Evolutionary conservation across 768 basidiomycete species (phyloP), one percentile per base, ranked within the genome.

Genomic region (Cystofilobasidium capitatum): DNA sequence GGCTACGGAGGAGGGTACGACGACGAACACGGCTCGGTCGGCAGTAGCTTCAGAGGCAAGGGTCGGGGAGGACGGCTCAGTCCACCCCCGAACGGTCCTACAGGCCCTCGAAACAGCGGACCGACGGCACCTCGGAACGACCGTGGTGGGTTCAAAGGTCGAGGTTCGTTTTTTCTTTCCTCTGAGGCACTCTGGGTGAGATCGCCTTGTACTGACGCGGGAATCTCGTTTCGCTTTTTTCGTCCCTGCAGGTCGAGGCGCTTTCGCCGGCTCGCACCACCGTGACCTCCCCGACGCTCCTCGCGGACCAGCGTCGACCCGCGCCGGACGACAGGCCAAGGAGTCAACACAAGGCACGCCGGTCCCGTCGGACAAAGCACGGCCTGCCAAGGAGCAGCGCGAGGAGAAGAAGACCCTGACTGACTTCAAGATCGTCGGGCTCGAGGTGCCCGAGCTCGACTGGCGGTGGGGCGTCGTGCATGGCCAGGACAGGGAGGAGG

Each of bases 391-490:
- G 40, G 65, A 70, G 35, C 75, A 76, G 36, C 71, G 71, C 57
- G 76, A 75, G 20, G 64, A 65, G 77, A 84, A 87, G 74, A 85
- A 90, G 73, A 96, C 93, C 36, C 85, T 99, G 72, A 97, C 92
- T 42, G 94, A 98, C 79, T 99, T 99, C 84, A 90, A 94, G 79
- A 91, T 99, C 76, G 81, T 93, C 74, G 92, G 88, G 33, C 81
- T 97, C 72, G 85, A 89, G 75, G 87, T 96, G 71, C 84, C 81
- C 72, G 86, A 87, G 71, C 79, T 96, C 67, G 80, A 79, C 71
- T 97, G 94, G 94, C 82, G 81, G 59, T 97, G 94, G 94, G 91
- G 91, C 69, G 72, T 80, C 33, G 70, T 75, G 4, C 69, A 69
- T 16, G 71, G 70, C 51, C 42, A 62, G 58, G 61, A 70, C 70